Base-by-base conservation (phyloP, 2,329 filamentous ascomycete species). In the Alternaria triticimaculans region DNA sequence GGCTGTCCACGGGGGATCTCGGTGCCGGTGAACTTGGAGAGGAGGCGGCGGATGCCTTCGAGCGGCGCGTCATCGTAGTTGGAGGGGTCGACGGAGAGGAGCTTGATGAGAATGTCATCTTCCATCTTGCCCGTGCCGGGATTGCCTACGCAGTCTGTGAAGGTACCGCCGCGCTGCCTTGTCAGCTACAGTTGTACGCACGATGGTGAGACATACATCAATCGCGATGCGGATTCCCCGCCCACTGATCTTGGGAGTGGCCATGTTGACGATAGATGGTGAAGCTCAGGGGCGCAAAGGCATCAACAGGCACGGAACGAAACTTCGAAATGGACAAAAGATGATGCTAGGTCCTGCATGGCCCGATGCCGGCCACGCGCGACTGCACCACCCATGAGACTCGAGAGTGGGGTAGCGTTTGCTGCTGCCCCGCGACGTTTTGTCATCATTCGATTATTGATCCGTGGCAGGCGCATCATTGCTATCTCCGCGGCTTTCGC, bases 51-150 rank as follows among this genome's bases (percentile, higher is more conserved):
- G 76, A 97, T 97, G 26, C 94, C 94, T 83, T 97, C 94, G 18
- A 97, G 87, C 3, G 94, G 94, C 12, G 94, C 94, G 84, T 97
- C 94, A 15, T 90, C 86, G 82, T 97, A 97, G 83, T 97, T 97
- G 60, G 88, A 86, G 3, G 94, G 94, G 78, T 97, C 94, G 73
- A 95, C 93, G 3, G 93, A 97, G 18, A 97, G 88, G 3, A 97
- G 88, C 82, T 96, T 96, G 81, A 96, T 93, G 60, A 96, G 85
- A 56, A 94, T 86, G 76, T 96, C 92, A 78, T 94, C 88, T 75
- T 87, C 84, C 81, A 90, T 89, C 66, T 85, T 85, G 18, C 86
- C 92, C 69, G 85, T 90, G 72, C 87, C 89, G 6, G 91, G 87
- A 73, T 94, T 95, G 68, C 93, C 93, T 20, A 97, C 92, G 76